Conservation (phyloP, 1,284 basidiomycete genomes). For the Paramarasmius palmivorus region DNA sequence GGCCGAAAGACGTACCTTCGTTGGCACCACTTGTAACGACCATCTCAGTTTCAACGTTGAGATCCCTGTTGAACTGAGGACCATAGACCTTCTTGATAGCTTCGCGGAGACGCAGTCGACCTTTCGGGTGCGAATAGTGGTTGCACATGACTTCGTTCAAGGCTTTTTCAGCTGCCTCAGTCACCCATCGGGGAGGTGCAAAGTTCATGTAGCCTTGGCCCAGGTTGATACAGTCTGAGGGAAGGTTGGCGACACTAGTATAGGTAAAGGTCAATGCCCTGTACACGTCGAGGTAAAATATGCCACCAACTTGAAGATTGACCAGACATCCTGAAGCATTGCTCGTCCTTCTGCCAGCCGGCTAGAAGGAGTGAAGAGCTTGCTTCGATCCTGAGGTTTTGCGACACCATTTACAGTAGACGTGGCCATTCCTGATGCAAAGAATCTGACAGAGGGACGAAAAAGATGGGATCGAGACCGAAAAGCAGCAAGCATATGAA, state of each 20-base stretch:
- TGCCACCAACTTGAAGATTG: constrained; percentile 81
- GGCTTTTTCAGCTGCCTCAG: constrained; percentile 73
- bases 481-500: no score
- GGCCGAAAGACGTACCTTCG: constrained; percentile 62
- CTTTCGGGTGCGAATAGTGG: constrained; percentile 92
- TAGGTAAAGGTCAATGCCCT: constrained; percentile 14
- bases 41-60: constrained; percentile 89
- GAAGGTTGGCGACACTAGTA: constrained; percentile 78
- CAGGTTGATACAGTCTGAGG: constrained; percentile 86
- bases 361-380: constrained; percentile 64
- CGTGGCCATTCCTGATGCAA: constrained; percentile 20
- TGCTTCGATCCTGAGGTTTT: constrained; percentile 39
- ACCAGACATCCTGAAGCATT: constrained; percentile 86
- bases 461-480: constrained; percentile 1
- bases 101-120: constrained; percentile 81
- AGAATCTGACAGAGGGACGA: constrained; percentile 15
- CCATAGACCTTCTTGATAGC: constrained; percentile 84
- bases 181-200: constrained; percentile 83
- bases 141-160: constrained; percentile 71
- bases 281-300: constrained; percentile 9
- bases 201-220: constrained; percentile 97
- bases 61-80: constrained; percentile 66
- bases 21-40: constrained; percentile 95
- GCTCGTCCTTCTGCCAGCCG: constrained; percentile 74
- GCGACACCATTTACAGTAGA: constrained; percentile 19